Conservation (phyloP, 2,329 filamentous ascomycete genomes). For the Ophiocordyceps sinensis region DNA sequence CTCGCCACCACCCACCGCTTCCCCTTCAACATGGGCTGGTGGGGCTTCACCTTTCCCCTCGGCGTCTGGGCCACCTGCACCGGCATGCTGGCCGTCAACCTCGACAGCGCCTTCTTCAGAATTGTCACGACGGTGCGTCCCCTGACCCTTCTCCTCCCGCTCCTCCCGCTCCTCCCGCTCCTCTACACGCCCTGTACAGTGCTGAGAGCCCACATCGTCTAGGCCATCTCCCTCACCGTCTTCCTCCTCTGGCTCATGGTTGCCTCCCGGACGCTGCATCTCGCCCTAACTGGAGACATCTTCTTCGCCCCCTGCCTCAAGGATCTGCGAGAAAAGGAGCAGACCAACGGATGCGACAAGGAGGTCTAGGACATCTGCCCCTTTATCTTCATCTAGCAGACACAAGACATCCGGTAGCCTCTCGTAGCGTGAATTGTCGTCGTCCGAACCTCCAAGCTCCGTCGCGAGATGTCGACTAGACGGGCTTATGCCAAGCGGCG, state of each 20-base stretch:
- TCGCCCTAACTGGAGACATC: slow-evolving; percentile 25
- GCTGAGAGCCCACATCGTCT: slow-evolving; percentile 2
- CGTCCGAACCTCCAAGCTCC: no score
- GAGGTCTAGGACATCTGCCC: slow-evolving; percentile 8
- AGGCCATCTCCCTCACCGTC: slow-evolving; percentile 26
- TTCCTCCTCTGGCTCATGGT: slow-evolving; percentile 28
- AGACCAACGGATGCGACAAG: slow-evolving; percentile 11
- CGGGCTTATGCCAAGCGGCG: no score
- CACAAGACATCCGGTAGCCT: no score
- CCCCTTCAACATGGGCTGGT: slow-evolving; percentile 33
- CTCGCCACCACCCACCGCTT: slow-evolving; percentile 23
- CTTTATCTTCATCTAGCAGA: no score
- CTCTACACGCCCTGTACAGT: not conserved
- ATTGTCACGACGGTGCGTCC: slow-evolving; percentile 20
- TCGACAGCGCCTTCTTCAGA: slow-evolving; percentile 28
- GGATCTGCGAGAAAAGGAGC: slow-evolving; percentile 18
- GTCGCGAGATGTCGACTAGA: no score
- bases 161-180: not conserved
- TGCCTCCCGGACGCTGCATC: slow-evolving; percentile 20
- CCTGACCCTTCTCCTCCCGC: not conserved
- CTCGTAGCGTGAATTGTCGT: no score
- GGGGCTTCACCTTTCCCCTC: slow-evolving; percentile 32
- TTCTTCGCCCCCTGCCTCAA: slow-evolving; percentile 30
- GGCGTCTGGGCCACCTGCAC: slow-evolving; percentile 30
- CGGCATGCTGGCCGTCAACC: slow-evolving; percentile 21